Conservation (phyloP, 2,329 filamentous ascomycete species). For the Cercospora zeae-maydis region DNA sequence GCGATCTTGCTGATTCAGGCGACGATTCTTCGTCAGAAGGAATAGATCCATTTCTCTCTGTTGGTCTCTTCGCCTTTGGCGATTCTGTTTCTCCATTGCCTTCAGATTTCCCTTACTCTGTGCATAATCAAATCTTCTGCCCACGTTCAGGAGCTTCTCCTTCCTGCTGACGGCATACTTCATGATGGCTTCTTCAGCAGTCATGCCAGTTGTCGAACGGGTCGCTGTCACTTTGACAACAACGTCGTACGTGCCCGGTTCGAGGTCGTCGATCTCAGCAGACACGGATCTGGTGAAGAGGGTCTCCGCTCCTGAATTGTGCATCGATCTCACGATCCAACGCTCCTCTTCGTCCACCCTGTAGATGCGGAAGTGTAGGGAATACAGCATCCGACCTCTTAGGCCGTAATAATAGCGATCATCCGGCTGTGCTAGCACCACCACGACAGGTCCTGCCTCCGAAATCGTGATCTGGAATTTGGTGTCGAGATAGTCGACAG, state of each 20-base stretch:
- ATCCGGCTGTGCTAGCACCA: slow-evolving; percentile 59
- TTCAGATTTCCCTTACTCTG: slow-evolving; percentile 61
- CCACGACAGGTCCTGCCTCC: slow-evolving; percentile 52
- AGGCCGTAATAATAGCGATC: slow-evolving; percentile 59
- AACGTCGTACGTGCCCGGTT: slow-evolving; percentile 71
- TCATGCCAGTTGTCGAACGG: slow-evolving; percentile 48
- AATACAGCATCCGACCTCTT: slow-evolving; percentile 55
- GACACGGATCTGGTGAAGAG: slow-evolving; percentile 71
- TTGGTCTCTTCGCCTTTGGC: slow-evolving; percentile 12
- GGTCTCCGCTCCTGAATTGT: slow-evolving; percentile 45
- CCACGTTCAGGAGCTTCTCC: slow-evolving; percentile 71
- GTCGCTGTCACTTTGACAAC: slow-evolving; percentile 70
- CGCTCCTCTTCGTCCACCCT: slow-evolving; percentile 40
- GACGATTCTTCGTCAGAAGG: slow-evolving; percentile 40
- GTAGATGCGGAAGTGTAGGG: slow-evolving; percentile 57
- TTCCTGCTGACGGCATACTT: slow-evolving; percentile 59
- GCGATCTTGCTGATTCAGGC: slow-evolving; percentile 40
- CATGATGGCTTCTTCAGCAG: slow-evolving; percentile 66
- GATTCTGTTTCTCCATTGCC: slow-evolving; percentile 47
- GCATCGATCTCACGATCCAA: slow-evolving; percentile 34
- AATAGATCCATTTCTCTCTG: slow-evolving; percentile 35
- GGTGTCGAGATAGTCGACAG: slow-evolving; percentile 58
- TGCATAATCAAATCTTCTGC: slow-evolving; percentile 66
- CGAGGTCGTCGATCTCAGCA: slow-evolving; percentile 66
- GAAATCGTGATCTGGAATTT: slow-evolving; percentile 56